Evolutionary conservation across 306 rosid genomes (phyloP), one percentile per base, ranked within the genome.

Genomic region (Glycine soja): DNA sequence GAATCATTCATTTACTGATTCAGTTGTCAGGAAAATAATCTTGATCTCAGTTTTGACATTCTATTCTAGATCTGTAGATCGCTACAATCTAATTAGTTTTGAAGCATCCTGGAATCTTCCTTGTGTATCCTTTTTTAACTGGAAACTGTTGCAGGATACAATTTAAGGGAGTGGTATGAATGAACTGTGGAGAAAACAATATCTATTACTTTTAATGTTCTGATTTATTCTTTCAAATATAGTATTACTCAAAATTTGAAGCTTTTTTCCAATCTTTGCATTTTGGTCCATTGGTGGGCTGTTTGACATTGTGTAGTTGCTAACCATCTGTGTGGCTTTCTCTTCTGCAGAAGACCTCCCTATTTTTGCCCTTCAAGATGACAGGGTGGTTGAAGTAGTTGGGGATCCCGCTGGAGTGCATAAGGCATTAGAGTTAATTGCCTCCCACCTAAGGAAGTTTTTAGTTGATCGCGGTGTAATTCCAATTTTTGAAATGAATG

Each of bases 301-400:
- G 34, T 52, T 72, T 75, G 57, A 73, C 38, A n/a, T 68, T 65
- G 59, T 80, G 34, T 18, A 16, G 83, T 74, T 47, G 67, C 82
- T 86, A 74, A 86, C 71, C 77, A 61, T 50, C 57, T 63, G 51
- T 80, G 59, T 6, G 14, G 34, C 38, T 78, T 67, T 43, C 53
- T 83, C 64, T 85, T 74, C 61, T 87, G 86, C 96, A 96, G 98
- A 96, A 81, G 98, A 92, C 77, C 94, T 96, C 47, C 99, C 99
- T 46, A 72, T 87, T 74, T 96, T 93, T 88, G 92, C 98, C 70
- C 98, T 96, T 82, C 95, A 87, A 88, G 99, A 96, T 86, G 99
- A 96, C 80, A 87, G 98, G 81, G 95, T 93, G 78, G 99, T 96
- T 68, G 99, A 96, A 89, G 90, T 96, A 75, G 87, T 88, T 47